Base-by-base conservation (phyloP, 495 filamentous ascomycete genomes). In the Collariella sp. region DNA sequence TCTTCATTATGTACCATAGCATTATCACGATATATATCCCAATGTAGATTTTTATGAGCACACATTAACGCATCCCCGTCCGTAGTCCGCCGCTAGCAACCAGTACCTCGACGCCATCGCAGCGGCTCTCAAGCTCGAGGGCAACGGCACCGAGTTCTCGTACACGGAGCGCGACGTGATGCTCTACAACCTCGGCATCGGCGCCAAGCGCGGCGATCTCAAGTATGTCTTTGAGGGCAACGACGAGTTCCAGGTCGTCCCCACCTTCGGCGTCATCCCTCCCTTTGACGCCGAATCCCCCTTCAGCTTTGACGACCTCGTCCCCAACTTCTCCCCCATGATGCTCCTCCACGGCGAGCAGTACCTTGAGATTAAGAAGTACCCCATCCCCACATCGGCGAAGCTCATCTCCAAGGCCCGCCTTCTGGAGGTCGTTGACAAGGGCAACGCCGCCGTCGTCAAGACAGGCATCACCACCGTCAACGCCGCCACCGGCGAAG, bases 301-400 rank as follows among this genome's bases (percentile, higher is more conserved):
- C 49, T 98, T 84, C 77, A 81, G 74, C 74, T 75, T 91, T 59
- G 79, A 83, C 57, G 88, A 95, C 22, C 74, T 98, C 57, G 83
- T 97, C 39, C 88, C 89, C 65, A 88, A 97, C 74, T 98, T 95
- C 80, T 87, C 80, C 5, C 91, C 91, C 58, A 98, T 96, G 94
- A 96, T 97, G 91, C 83, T 98, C 46, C 84, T 98, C 18, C 93
- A 98, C 77, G 93, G 93, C 63, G 93, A 98, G 75, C 93, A 98
- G 74, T 98, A 91, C 79, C 88, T 97, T 60, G 94, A 97, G 70
- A 81, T 98, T 67, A 84, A 84, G 67, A 88, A 91, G 70, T 96
- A 82, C 76, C 93, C 94, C 45, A 89, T 98, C 70, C 93, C 94
- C 29, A 97, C 93, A 46, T 78, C 83, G 44, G 89, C 80, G 44